Evolutionary conservation across 73 alveolate species (phyloP), one percentile per base, ranked within the genome.

Genomic region (Paramecium bursaria): DNA sequence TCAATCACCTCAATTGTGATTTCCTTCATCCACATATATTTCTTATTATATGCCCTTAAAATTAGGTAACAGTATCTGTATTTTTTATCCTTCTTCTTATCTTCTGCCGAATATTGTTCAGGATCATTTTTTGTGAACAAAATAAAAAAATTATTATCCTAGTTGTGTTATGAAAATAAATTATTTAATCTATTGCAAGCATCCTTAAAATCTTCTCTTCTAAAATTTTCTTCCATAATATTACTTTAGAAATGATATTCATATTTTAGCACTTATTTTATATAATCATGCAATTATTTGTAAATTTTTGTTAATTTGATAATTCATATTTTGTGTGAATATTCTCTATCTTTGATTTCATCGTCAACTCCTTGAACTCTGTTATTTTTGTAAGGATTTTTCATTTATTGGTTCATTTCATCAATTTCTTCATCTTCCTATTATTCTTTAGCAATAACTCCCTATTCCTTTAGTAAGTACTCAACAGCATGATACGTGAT

Each of bases 401-500:
- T 35, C 3, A 67, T 13, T 67, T 35, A 31, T 25, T 67, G 46
- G 23, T 67, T 67, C 2, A 67, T 35, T 30, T 67, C 82, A 10
- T 67, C 82, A 15, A 9, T 25, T 21, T 67, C 11, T 21, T 67
- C 82, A 67, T 67, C 82, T 42, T 57, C 76, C 14, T 31, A 35
- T 15, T 19, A 21, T 39, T 44, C 39, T 42, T 67, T 67, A 1
- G 82, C 60, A 67, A 67, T 33, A 17, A 67, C 82, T 15, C 82
- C 82, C 44, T 67, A 47, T 15, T 47, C 50, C 5, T 25, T 35
- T 26, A 79, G 25, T 14, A 79, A 52, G 26, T 44, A 46, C 25
- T 79, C 89, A 52, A 79, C 46, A 3, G 80, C 31, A 7, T 67
- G 85, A 23, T 33, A 21, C 22, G 89, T 79, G 21, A 79, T 73